Conservation (phyloP, 177 flowering plant species). For the Vitis hybrid region DNA sequence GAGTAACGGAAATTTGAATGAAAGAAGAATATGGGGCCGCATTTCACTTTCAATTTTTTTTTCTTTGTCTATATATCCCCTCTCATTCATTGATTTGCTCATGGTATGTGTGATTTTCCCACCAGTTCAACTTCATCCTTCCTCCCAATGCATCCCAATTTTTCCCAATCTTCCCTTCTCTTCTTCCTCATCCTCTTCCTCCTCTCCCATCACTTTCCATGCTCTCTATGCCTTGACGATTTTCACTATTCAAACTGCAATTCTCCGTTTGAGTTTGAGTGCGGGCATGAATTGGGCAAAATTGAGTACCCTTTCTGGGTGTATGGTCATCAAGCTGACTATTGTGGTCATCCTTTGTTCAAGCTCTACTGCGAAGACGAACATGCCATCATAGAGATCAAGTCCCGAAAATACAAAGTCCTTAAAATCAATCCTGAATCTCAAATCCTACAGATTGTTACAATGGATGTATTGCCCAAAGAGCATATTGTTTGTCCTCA, state of each 20-base stretch:
- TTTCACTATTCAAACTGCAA: neutral
- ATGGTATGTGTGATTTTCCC: too few relatives aligned
- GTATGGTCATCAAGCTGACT: neutral
- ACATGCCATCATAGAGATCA: neutral
- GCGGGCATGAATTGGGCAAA: neutral
- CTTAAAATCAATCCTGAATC: neutral
- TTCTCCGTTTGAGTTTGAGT: neutral
- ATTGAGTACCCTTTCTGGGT: conserved; percentile 19
- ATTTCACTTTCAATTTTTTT: too few relatives aligned
- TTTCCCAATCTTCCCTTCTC: conserved; percentile 4
- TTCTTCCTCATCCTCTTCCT: neutral
- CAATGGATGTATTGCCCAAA: neutral
- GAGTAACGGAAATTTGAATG: too few relatives aligned
- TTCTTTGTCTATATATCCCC: too few relatives aligned
- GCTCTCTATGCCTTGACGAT: neutral
- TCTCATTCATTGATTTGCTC: too few relatives aligned
- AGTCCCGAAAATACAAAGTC: neutral
- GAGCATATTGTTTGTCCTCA: neutral
- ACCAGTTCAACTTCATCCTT: too few relatives aligned
- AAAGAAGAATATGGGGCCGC: too few relatives aligned
- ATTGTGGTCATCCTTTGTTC: conserved; percentile 9
- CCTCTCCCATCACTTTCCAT: neutral
- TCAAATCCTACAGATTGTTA: neutral
- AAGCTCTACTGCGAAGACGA: neutral
- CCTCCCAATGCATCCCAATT: neutral